Evolutionary conservation across 2,329 filamentous ascomycete species (phyloP).

Genomic region (Penicillium sp.): DNA sequence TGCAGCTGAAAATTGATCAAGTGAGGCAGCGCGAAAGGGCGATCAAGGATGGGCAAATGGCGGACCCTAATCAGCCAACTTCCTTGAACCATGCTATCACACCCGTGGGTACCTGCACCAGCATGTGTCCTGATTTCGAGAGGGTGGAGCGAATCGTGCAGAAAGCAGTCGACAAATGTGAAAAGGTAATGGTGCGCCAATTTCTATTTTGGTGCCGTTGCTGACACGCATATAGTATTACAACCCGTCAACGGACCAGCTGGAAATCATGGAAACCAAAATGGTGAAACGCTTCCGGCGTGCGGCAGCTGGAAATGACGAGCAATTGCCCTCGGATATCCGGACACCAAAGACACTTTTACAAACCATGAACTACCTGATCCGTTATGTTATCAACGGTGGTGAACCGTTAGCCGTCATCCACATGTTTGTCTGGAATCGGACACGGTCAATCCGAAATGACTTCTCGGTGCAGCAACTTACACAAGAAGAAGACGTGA

Average conservation of each 20-base stretch:
- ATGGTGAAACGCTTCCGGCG: slow-evolving; percentile 59
- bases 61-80: slow-evolving; percentile 54
- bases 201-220: neutral
- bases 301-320: slow-evolving; percentile 55
- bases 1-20: slow-evolving; percentile 43
- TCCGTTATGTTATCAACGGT: slow-evolving; percentile 46
- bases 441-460: slow-evolving; percentile 56
- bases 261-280: slow-evolving; percentile 31
- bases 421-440: slow-evolving; percentile 58
- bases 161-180: slow-evolving; percentile 52
- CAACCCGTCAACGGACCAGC: slow-evolving; percentile 28
- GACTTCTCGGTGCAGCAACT: slow-evolving; percentile 57
- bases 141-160: slow-evolving; percentile 54
- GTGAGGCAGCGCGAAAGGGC: slow-evolving; percentile 44
- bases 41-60: slow-evolving; percentile 47
- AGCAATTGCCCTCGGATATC: slow-evolving; percentile 56
- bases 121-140: slow-evolving; percentile 59
- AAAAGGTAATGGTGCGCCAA: slow-evolving; percentile 42
- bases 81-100: slow-evolving; percentile 53
- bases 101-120: slow-evolving; percentile 52
- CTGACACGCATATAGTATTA: slow-evolving; percentile 24
- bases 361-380: slow-evolving; percentile 41
- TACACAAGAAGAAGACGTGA: slow-evolving; percentile 48
- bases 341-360: slow-evolving; percentile 47
- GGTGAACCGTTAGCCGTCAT: slow-evolving; percentile 44